Evolutionary conservation across 495 filamentous ascomycete genomes (phyloP).

Genomic region (Daldinia childiae): DNA sequence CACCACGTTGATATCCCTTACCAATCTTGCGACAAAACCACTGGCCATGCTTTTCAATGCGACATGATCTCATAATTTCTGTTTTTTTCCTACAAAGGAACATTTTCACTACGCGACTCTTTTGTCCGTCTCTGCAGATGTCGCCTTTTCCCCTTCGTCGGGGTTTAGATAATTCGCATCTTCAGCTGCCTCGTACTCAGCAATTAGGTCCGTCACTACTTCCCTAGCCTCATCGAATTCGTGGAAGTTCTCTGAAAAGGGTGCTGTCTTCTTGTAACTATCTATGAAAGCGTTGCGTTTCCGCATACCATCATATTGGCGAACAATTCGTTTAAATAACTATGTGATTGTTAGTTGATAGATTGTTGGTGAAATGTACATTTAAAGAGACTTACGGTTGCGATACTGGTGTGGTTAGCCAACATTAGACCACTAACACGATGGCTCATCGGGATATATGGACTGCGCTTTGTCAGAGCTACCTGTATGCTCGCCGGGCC

Average conservation of each 20-base stretch:
- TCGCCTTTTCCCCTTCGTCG: conserved; percentile 60
- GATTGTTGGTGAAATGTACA: background rate
- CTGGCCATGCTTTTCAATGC: conserved; percentile 15
- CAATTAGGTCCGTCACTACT: conserved; percentile 86
- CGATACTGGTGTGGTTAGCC: conserved; percentile 97
- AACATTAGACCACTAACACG: conserved; percentile 97
- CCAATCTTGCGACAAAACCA: conserved; percentile 13
- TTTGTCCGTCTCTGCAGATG: conserved; percentile 58
- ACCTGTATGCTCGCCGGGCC: conserved; percentile 99
- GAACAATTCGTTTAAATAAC: conserved; percentile 91
- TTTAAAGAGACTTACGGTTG: conserved; percentile 67
- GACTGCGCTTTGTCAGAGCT: conserved; percentile 93
- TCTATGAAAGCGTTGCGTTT: conserved; percentile 98
- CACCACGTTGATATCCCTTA: conserved; percentile 21
- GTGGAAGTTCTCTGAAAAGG: conserved; percentile 87
- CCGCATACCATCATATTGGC: conserved; percentile 88
- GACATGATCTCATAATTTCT: conserved; percentile 25
- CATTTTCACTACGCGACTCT: conserved; percentile 44
- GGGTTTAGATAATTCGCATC: conserved; percentile 84
- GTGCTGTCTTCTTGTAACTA: conserved; percentile 91
- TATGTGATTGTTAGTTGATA: conserved; percentile 41
- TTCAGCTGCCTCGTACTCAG: conserved; percentile 96
- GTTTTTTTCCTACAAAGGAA: background rate
- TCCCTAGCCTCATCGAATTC: conserved; percentile 95
- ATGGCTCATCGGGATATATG: conserved; percentile 89